These are phyloP conservation scores for Geosmithia flava DNA, from an alignment of 2,329 filamentous ascomycete species.

Conservation along the genomic window DNA sequence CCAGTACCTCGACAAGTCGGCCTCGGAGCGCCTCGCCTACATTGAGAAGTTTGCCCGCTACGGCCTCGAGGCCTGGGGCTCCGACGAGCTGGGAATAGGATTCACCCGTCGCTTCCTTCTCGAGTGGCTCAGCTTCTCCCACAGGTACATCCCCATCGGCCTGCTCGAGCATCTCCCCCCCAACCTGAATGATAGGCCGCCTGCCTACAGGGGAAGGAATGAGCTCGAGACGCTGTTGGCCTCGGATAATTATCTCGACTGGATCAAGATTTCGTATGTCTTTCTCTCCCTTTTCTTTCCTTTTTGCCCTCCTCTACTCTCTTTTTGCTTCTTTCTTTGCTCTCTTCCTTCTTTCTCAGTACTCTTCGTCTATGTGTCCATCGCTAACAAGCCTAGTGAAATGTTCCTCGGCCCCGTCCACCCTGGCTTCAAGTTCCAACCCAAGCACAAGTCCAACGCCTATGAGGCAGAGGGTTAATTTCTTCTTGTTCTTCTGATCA, in stretches of 20 bases:
- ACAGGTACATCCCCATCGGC: constrained; percentile 84
- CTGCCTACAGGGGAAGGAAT: constrained; percentile 69
- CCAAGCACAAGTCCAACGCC: constrained; percentile 92
- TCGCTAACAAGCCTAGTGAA: constrained; percentile 45
- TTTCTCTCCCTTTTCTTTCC: neutral
- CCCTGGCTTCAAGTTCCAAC: constrained; percentile 83
- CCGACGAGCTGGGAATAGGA: constrained; percentile 86
- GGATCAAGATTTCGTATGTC: constrained; percentile 92
- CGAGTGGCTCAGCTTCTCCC: constrained; percentile 90
- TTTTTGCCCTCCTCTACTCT: neutral
- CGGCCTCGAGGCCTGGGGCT: constrained; percentile 89
- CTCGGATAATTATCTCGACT: constrained; percentile 88
- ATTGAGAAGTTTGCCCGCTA: constrained; percentile 84
- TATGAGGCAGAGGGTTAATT: constrained; percentile 64
- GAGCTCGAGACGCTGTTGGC: constrained; percentile 90
- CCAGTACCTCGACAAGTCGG: constrained; percentile 92
- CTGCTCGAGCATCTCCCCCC: constrained; percentile 82
- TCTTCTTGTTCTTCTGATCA: neutral
- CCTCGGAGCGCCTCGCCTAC: constrained; percentile 71
- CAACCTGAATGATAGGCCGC: constrained; percentile 77
- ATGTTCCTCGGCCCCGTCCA: constrained; percentile 95
- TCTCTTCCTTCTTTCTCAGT: neutral
- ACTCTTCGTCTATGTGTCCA: neutral
- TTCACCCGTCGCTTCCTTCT: constrained; percentile 85
- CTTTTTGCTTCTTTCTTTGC: too few relatives aligned